phyloP scores from a whole-genome alignment of 192 early-diverging fungal genomes.

The Rhizoclosmatium globosum region DNA sequence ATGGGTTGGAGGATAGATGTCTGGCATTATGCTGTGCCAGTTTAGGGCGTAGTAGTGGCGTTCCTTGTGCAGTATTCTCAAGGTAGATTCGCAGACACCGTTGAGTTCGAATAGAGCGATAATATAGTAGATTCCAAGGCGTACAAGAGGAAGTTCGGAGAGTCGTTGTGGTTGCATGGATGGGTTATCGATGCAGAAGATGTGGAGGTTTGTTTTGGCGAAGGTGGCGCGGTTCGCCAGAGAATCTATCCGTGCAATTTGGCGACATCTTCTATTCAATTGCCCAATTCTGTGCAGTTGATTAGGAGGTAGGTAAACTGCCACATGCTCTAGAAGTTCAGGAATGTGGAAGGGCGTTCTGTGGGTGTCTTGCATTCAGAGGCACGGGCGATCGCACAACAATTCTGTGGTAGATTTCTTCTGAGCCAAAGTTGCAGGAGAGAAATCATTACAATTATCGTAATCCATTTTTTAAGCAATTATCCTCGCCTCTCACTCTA shows the following conservation, averaged over 20 bases:
- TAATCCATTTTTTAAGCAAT: too few relatives aligned
- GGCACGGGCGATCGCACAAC: neutral
- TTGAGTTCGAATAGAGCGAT: neutral
- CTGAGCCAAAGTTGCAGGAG: too few relatives aligned
- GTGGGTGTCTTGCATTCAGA: neutral
- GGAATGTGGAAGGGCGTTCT: neutral
- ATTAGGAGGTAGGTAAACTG: neutral
- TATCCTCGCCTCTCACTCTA: too few relatives aligned
- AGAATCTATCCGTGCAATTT: neutral
- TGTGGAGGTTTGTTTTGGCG: constrained; percentile 8
- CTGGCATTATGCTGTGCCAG: neutral
- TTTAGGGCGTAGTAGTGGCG: too few relatives aligned
- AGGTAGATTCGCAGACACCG: neutral
- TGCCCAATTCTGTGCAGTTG: neutral
- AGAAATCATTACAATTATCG: too few relatives aligned
- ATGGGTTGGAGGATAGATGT: neutral
- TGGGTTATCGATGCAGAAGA: neutral
- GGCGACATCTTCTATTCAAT: neutral
- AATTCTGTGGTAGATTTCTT: too few relatives aligned
- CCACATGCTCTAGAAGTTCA: neutral
- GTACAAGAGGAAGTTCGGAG: neutral
- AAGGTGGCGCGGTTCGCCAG: neutral
- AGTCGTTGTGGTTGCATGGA: neutral
- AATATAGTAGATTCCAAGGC: neutral
- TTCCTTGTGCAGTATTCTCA: neutral